Conservation (phyloP, 371 early-diverging fungal genomes). For the Syncephalastrum sp. region DNA sequence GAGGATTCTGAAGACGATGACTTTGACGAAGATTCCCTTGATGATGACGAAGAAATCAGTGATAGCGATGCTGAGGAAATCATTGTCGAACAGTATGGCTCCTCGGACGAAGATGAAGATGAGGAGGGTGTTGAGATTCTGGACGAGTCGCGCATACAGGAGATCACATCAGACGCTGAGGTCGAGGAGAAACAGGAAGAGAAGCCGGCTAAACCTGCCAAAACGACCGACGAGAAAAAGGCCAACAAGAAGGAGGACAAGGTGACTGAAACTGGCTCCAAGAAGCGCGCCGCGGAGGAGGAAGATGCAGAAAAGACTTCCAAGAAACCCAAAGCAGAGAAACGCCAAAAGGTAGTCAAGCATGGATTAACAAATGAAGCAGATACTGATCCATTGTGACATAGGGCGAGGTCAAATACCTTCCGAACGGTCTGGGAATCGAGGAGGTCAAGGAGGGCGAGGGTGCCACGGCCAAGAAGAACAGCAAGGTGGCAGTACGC, state of each 20-base stretch:
- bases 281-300: not conserved
- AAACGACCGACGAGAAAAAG: slow-evolving; percentile 8
- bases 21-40: not conserved
- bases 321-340: not conserved
- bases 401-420: slow-evolving; percentile 9
- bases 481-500: slow-evolving; percentile 78
- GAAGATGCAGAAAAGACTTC: not conserved
- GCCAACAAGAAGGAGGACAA: not conserved
- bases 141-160: slow-evolving; percentile 4
- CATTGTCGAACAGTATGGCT: not conserved
- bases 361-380: not conserved
- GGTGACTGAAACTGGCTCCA: not conserved
- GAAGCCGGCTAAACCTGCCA: slow-evolving; percentile 8
- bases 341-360: not conserved
- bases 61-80: not conserved
- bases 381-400: too few relatives aligned
- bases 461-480: slow-evolving; percentile 78
- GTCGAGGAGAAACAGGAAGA: slow-evolving; percentile 15
- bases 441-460: slow-evolving; percentile 79
- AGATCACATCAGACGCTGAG: slow-evolving; percentile 7
- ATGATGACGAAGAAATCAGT: slow-evolving; percentile 7
- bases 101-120: slow-evolving; percentile 5
- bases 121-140: slow-evolving; percentile 11
- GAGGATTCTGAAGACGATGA: slow-evolving; percentile 6
- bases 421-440: slow-evolving; percentile 65